Evolutionary conservation across 1,284 basidiomycete species (phyloP), one percentile per base, ranked within the genome.

Genomic region (Pulveroboletus sp.): DNA sequence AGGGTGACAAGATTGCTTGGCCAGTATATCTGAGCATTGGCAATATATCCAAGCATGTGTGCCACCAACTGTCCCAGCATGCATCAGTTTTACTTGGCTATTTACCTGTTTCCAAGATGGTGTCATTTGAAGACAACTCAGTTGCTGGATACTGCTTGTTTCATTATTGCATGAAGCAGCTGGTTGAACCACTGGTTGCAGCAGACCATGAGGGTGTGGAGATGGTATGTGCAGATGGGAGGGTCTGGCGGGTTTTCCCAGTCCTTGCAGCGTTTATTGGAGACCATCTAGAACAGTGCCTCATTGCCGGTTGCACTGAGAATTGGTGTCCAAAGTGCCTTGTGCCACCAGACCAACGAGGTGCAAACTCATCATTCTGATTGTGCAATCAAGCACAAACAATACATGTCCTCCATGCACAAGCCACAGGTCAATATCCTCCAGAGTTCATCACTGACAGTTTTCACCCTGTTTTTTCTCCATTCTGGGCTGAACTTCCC

Each of bases 1-100:
- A 49, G n/a, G 66, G 69, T 0, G 54, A 67, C 33, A 65, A 71
- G 35, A 43, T 24, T 2, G 63, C 61, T 0, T 71, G 64, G 60
- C 66, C 62, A 0, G 52, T 71, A 0, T 71, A 71, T 21, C 39
- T 61, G 3, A 58, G 54, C 1, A 61, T 67, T 1, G 57, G 61
- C 0, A 68, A 69, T 26, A 55, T 68, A 3, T 43, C 42, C 0
- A 69, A 67, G 41, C 40, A 61, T 3, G 45, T 57, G 0, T 8
- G 44, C 0, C 11, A 17, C n/a, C 10, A 67, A 40, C 52, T 56
- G 3, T 52, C 50, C 2, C 6, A 12, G 3, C 50, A 51, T 3
- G 60, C 58, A 2, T 55, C 45, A 0, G 24, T 68, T 1, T 46
- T 69, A 0, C 16, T 69, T 3, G 66, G 52, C 0, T 69, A 68